Base-by-base conservation (phyloP, 2,329 filamentous ascomycete genomes). In the Coniochaeta sp. region DNA sequence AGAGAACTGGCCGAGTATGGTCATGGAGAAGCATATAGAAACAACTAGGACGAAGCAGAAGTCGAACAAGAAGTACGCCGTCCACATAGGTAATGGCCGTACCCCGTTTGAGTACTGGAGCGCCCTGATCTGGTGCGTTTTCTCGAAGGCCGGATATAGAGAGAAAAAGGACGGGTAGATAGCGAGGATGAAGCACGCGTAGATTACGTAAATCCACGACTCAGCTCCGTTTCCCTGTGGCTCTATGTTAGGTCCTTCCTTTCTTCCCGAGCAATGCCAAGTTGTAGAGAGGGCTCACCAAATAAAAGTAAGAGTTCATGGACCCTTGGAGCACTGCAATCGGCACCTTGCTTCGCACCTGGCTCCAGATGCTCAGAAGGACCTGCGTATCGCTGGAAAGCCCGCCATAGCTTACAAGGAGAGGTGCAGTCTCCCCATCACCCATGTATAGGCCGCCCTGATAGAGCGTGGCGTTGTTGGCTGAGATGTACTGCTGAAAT, bases 41-140 rank as follows among this genome's bases (percentile, higher is more conserved):
- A 73, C 63, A 31, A 67, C 54, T 19, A 88, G 61, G 2, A 88
- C 81, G 61, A 88, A 83, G 34, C 80, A 67, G 63, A 86, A 83
- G 71, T 89, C 87, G 68, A 89, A 89, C 6, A 78, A 66, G 9
- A 82, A 77, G 67, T 89, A 88, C 1, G 87, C 85, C 8, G 85
- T 71, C 84, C 87, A 88, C 2, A 89, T 71, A 1, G 86, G 84
- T 5, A 82, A 74, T 3, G 83, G 80, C 31, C 85, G 76, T 36
- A 89, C 84, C 33, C 87, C 87, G 66, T 89, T 90, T 64, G 84
- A 88, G 72, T 88, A 89, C 68, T 89, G 85, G 31, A 90, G 73
- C 17, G 84, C 83, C 60, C 86, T 76, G 24, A 90, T 83, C 60
- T 86, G 84, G 55, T 81, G 77, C 33, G 85, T 67, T 36, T 85